Conservation (phyloP, 495 filamentous ascomycete genomes). For the Neurospora tetrasperma region DNA sequence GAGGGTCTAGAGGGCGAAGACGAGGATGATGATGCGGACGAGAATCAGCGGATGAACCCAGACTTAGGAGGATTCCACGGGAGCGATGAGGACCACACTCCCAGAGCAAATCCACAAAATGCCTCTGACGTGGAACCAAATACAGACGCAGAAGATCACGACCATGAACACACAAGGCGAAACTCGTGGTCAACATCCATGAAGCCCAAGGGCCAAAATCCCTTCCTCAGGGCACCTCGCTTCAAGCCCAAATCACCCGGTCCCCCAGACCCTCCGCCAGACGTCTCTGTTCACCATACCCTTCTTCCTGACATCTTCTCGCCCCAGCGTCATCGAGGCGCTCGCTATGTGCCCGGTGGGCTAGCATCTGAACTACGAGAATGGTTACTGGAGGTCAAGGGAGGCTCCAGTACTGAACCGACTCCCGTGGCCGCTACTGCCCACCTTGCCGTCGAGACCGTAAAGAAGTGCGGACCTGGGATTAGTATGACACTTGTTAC, state of each 20-base stretch:
- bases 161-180: not conserved
- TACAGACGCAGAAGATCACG: conserved; percentile 9
- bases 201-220: conserved; percentile 12
- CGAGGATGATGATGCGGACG: not conserved
- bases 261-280: conserved; percentile 4
- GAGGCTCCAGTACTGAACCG: conserved; percentile 11
- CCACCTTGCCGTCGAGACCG: conserved; percentile 18
- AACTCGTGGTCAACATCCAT: not conserved
- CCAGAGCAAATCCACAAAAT: not conserved
- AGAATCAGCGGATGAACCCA: not conserved
- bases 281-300: conserved; percentile 4
- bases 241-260: conserved; percentile 33
- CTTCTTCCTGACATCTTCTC: conserved; percentile 31
- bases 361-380: conserved; percentile 34
- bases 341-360: conserved; percentile 28
- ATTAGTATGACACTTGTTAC: conserved; percentile 11
- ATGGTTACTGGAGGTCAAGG: conserved; percentile 37
- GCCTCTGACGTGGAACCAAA: not conserved
- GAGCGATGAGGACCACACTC: not conserved
- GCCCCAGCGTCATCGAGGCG: conserved; percentile 25
- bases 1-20: conserved; percentile 1
- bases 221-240: conserved; percentile 28
- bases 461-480: conserved; percentile 8
- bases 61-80: not conserved
- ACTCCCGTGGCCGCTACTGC: not conserved